These are phyloP conservation scores for Chaetomium sp. DNA, from an alignment of 2,329 filamentous ascomycete genomes.

Conservation along the genomic window DNA sequence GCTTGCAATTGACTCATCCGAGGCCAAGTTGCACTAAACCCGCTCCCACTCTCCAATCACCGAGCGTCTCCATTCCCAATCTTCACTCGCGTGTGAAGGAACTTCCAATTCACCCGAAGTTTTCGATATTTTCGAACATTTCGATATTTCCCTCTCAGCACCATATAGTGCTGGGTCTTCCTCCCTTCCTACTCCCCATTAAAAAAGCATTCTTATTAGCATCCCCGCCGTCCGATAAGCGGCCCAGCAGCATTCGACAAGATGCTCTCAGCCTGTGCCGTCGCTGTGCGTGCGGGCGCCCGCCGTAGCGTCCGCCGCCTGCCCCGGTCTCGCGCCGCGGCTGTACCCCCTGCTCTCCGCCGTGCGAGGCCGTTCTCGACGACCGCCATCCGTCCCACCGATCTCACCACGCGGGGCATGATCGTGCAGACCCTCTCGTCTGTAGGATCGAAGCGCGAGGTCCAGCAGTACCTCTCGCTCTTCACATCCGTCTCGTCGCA, in stretches of 20 bases:
- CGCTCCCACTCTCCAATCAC: too few relatives aligned
- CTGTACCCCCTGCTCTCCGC: slow-evolving; percentile 23
- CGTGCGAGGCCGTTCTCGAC: slow-evolving; percentile 32
- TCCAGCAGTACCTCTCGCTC: slow-evolving; percentile 94
- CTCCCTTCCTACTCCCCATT: background rate
- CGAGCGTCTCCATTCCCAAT: too few relatives aligned
- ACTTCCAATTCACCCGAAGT: background rate
- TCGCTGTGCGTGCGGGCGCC: slow-evolving; percentile 38
- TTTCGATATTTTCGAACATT: background rate
- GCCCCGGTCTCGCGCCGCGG: slow-evolving; percentile 20
- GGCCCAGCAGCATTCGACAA: slow-evolving; percentile 7
- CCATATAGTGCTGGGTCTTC: background rate
- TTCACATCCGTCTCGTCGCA: slow-evolving; percentile 96
- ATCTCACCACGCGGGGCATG: slow-evolving; percentile 66
- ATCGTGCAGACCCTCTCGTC: slow-evolving; percentile 89
- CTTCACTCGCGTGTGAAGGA: background rate
- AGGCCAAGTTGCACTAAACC: slow-evolving; percentile 4
- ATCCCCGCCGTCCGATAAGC: background rate
- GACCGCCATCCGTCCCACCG: slow-evolving; percentile 30
- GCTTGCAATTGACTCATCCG: slow-evolving; percentile 21
- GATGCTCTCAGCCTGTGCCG: slow-evolving; percentile 40
- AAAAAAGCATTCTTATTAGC: too few relatives aligned
- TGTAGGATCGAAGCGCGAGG: slow-evolving; percentile 92
- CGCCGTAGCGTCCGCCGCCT: slow-evolving; percentile 35
- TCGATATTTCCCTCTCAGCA: background rate